phyloP scores from a whole-genome alignment of 495 filamentous ascomycete genomes.

The Xylaria telfairii region DNA sequence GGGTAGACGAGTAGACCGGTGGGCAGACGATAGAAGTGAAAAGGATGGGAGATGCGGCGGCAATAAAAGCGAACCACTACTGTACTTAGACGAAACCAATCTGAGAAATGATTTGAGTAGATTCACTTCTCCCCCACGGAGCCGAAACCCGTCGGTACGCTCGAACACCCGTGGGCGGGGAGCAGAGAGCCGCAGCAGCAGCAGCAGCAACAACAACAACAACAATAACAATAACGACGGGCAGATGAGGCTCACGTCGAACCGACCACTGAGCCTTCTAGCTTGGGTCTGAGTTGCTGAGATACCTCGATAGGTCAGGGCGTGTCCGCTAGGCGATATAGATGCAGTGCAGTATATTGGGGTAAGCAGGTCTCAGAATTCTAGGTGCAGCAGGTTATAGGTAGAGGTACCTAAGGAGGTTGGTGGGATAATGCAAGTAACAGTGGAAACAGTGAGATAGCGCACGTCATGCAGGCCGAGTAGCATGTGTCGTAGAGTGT shows the following conservation, averaged over 20 bases:
- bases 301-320: background rate
- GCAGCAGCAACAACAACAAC: too few species aligned
- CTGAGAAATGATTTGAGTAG: conserved; percentile 15
- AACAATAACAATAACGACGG: background rate
- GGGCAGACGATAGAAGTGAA: background rate
- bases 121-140: conserved; percentile 6
- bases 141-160: conserved; percentile 9
- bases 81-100: conserved; percentile 9
- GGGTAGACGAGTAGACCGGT: background rate
- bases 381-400: background rate
- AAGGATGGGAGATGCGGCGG: background rate
- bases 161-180: background rate
- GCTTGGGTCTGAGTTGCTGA: background rate
- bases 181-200: too few species aligned
- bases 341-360: background rate
- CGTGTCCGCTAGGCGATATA: background rate
- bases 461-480: conserved; percentile 18
- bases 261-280: background rate
- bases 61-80: conserved; percentile 1
- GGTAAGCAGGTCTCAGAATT: background rate
- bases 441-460: background rate
- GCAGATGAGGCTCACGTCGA: conserved; percentile 16
- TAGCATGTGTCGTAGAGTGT: conserved; percentile 1
- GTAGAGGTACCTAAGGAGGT: background rate
- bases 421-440: conserved; percentile 2